Conservation (phyloP, 495 filamentous ascomycete species). For the Rhypophila decipiens region DNA sequence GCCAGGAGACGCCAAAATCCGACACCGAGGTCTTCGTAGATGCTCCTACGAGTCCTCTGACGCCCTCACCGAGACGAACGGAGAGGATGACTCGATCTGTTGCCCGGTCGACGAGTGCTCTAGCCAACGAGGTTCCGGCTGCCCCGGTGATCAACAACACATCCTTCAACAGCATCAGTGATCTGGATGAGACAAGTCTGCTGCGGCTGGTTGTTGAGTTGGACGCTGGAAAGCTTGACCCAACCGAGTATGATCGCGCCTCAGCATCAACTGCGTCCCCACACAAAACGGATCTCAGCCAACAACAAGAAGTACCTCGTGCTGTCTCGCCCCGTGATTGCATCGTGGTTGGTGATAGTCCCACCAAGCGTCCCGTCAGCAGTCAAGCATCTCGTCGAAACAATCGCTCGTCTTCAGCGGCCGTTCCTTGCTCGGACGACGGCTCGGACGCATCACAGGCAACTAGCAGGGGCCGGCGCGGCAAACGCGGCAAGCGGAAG, state of each 20-base stretch:
- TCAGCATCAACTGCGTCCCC: slow-evolving; percentile 17
- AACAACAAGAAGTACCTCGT: slow-evolving; percentile 12
- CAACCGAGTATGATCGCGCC: slow-evolving; percentile 10
- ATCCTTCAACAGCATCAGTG: slow-evolving; percentile 37
- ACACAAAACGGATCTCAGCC: no score
- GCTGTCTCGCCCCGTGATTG: slow-evolving; percentile 12
- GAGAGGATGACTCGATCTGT: slow-evolving; percentile 2
- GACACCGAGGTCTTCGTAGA: slow-evolving; percentile 40
- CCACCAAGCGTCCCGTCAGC: no score
- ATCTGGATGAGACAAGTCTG: slow-evolving; percentile 40
- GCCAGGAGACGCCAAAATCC: slow-evolving; percentile 27
- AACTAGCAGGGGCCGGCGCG: no score
- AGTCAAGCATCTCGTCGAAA: no score
- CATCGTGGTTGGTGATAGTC: slow-evolving; percentile 22
- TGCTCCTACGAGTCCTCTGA: slow-evolving; percentile 35
- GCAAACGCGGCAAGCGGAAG: slow-evolving; percentile 20
- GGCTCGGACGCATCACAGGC: background rate
- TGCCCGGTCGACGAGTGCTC: background rate
- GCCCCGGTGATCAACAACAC: slow-evolving; percentile 9
- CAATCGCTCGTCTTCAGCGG: slow-evolving; percentile 5
- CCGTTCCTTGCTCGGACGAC: background rate
- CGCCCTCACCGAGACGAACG: slow-evolving; percentile 12
- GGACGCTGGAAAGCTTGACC: slow-evolving; percentile 28
- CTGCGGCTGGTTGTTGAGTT: slow-evolving; percentile 39
- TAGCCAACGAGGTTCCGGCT: slow-evolving; percentile 1